Base-by-base conservation (phyloP, 2,329 filamentous ascomycete species). In the Knoxdaviesia proteae region DNA sequence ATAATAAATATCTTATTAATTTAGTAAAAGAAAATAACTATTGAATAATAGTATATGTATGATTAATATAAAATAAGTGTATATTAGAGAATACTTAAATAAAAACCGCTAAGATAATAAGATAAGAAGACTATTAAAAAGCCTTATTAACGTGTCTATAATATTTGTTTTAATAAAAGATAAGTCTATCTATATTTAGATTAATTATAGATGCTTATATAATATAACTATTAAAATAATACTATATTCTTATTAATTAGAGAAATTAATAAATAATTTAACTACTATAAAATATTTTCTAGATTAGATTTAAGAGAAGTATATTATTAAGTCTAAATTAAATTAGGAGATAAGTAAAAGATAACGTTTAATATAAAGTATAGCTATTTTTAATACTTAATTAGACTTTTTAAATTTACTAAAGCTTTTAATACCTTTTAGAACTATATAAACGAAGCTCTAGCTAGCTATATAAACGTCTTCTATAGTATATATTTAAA, bases 251-350 rank as follows among this genome's bases (percentile, higher is more conserved):
- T n/a, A 33, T 20, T 41, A 39, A 42, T 41, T 42, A 38, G 4
- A 37, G n/a, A 44, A n/a, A 44, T 33, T 32, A n/a, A 34, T 33
- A 33, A 36, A 20, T 29, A 20, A n/a, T 10, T 44, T 38, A 38
- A 41, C 3, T 1, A 38, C 1, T 34, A 36, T 40, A 11, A 42
- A 45, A n/a, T 32, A 35, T 1, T 50, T 49, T 45, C 49, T 36
- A 6, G 11, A 20, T 7, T 53, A 4, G 11, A 53, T 33, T 39
- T 53, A 9, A 48, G 49, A 32, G 32, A 39, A 45, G 43, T 38
- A 4, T 62, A 57, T 47, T 52, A 62, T 37, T 36, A 49, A 2
- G 53, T 61, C 2, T 32, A 48, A 7, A 60, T 62, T 20, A 49
- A 46, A 29, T 30, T 50, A 48, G 51, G 52, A 5, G 43, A 61